Evolutionary conservation across 768 basidiomycete genomes (phyloP).

Genomic region (Xerocomellus amylosporus): DNA sequence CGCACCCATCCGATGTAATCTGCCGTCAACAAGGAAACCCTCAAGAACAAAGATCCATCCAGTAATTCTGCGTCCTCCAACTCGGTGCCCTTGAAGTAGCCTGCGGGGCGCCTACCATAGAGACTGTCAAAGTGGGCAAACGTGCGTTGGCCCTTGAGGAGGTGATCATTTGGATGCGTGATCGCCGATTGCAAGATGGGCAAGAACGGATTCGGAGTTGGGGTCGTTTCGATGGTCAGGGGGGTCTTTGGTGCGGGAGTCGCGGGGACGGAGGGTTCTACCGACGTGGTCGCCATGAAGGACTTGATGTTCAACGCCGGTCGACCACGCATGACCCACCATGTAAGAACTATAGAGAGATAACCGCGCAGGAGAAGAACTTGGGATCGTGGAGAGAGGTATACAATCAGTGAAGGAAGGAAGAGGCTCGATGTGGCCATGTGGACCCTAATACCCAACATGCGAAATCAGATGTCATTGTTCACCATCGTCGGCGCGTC

Average conservation of each 20-base stretch:
- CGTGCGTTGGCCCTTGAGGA: slow-evolving; percentile 31
- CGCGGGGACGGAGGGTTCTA: slow-evolving; percentile 10
- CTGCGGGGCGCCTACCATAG: slow-evolving; percentile 24
- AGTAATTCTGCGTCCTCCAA: slow-evolving; percentile 31
- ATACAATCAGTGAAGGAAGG: slow-evolving; percentile 21
- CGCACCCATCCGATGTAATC: slow-evolving; percentile 38
- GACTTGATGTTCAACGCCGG: slow-evolving; percentile 29
- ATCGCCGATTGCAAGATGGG: slow-evolving; percentile 38
- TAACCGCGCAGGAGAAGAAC: slow-evolving; percentile 29
- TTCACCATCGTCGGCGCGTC: neutral
- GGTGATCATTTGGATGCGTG: slow-evolving; percentile 33
- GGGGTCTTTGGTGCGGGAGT: neutral
- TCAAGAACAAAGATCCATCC: slow-evolving; percentile 37
- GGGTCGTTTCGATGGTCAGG: slow-evolving; percentile 6
- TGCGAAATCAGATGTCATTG: neutral
- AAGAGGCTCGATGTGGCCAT: slow-evolving; percentile 30
- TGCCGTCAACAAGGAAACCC: slow-evolving; percentile 27
- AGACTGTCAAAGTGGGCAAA: slow-evolving; percentile 32
- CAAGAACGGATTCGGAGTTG: slow-evolving; percentile 38
- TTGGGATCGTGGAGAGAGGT: slow-evolving; percentile 12
- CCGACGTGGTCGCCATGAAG: slow-evolving; percentile 28
- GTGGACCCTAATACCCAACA: slow-evolving; percentile 18
- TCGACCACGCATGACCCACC: slow-evolving; percentile 31
- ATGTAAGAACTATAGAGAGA: slow-evolving; percentile 22
- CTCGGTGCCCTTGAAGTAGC: slow-evolving; percentile 28